Percentiles rank a stretch among this genome's conserved stretches.
phyloP scores from a whole-genome alignment of 495 filamentous ascomycete genomes.

The Niebla homalea region DNA sequence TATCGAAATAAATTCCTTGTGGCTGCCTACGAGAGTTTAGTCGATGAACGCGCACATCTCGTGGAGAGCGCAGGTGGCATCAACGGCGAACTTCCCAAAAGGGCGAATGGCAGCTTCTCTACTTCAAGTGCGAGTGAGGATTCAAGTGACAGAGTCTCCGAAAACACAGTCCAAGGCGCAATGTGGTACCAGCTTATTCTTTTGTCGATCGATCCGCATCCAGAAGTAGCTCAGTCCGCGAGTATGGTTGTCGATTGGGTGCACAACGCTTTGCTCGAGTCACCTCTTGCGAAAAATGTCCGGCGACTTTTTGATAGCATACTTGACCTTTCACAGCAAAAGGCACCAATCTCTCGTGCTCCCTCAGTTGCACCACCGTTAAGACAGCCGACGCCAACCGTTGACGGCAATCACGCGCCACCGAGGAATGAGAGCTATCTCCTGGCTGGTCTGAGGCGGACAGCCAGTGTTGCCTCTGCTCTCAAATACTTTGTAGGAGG shows the following conservation, averaged over 20 bases:
- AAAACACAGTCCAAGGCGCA: conserved; percentile 77
- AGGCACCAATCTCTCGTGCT: conserved; percentile 35
- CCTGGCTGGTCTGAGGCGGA: conserved; percentile 47
- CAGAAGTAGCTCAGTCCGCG: conserved; percentile 78
- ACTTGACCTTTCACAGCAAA: conserved; percentile 36
- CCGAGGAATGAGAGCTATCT: conserved; percentile 53
- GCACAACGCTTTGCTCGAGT: conserved; percentile 61
- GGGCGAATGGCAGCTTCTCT: conserved; percentile 13
- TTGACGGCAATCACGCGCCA: conserved; percentile 17
- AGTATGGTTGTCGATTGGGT: conserved; percentile 71
- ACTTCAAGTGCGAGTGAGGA: conserved; percentile 9
- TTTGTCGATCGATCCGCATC: conserved; percentile 85
- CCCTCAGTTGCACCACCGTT: conserved; percentile 38
- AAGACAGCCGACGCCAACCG: conserved; percentile 5
- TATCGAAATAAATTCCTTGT: conserved; percentile 90
- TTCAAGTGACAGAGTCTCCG: conserved; percentile 41
- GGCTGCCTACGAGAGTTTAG: conserved; percentile 78
- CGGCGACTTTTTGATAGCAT: conserved; percentile 69
- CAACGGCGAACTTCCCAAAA: conserved; percentile 29
- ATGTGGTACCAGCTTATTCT: conserved; percentile 90
- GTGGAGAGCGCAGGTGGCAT: conserved; percentile 25
- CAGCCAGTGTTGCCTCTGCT: conserved; percentile 59
- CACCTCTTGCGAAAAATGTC: conserved; percentile 55
- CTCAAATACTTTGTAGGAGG: conserved; percentile 59
- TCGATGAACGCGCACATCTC: conserved; percentile 66